Percentiles rank a stretch among this genome's conserved stretches.
Evolutionary conservation across 75 land plant species (phyloP).

Genomic region (Isoetes taiwanensis): DNA sequence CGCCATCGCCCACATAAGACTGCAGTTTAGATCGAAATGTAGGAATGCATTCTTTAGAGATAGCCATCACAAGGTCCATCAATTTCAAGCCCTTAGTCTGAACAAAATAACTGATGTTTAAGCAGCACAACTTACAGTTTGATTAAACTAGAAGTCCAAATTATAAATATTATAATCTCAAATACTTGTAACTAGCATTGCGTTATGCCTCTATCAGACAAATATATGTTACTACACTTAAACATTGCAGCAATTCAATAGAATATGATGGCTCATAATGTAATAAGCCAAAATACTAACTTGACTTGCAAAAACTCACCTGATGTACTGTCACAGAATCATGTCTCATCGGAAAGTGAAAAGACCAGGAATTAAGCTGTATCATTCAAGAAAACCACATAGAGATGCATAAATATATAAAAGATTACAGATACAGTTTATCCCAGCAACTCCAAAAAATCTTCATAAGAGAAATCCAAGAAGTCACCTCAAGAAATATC

Average conservation of each 20-base stretch:
- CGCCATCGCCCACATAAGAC: no score
- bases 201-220: neutral
- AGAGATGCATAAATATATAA: neutral
- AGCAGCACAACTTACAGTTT: neutral
- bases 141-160: neutral
- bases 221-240: neutral
- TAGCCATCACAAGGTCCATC: conserved; percentile 65
- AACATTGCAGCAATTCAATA: neutral
- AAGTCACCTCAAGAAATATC: conserved; percentile 60
- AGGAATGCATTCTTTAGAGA: no score
- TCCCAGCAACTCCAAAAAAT: neutral
- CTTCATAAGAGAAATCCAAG: neutral
- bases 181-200: neutral
- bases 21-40: no score
- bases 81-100: conserved; percentile 52
- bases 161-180: neutral
- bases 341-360: conserved; percentile 43
- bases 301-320: conserved; percentile 34
- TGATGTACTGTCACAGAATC: conserved; percentile 33
- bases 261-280: neutral
- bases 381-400: conserved; percentile 10
- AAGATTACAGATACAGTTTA: neutral
- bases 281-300: neutral
- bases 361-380: conserved; percentile 75
- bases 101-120: conserved; percentile 1